Evolutionary conservation across 257 asterid genomes (phyloP).

Genomic region (Przewalskia tangutica): DNA sequence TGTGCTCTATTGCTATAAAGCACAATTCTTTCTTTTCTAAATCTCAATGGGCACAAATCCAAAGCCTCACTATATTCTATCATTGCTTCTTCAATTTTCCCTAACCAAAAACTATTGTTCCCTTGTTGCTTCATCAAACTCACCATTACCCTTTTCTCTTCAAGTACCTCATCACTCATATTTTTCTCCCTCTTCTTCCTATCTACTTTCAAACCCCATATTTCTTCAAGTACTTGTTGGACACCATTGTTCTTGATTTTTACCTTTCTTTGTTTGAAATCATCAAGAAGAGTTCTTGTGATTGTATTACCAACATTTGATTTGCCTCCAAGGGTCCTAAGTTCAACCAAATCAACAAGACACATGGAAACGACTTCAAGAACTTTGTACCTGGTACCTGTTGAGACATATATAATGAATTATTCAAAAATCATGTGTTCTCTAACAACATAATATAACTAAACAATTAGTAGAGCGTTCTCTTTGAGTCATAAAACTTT

Average conservation of each 20-base stretch:
- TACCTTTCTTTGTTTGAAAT: constrained; percentile 18
- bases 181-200: constrained; percentile 24
- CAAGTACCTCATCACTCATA: constrained; percentile 33
- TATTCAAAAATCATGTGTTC: neutral
- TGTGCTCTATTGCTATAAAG: constrained; percentile 58
- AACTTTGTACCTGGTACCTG: constrained; percentile 35
- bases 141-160: constrained; percentile 26
- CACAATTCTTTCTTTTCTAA: constrained; percentile 44
- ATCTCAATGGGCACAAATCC: constrained; percentile 46
- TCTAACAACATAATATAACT: neutral
- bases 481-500: neutral
- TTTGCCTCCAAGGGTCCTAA: constrained; percentile 41
- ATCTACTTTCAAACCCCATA: constrained; percentile 32
- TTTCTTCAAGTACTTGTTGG: constrained; percentile 25
- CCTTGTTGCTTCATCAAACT: constrained; percentile 45
- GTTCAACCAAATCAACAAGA: constrained; percentile 59
- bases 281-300: constrained; percentile 30
- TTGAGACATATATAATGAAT: neutral
- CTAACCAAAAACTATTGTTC: constrained; percentile 28
- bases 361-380: constrained; percentile 16
- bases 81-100: constrained; percentile 45
- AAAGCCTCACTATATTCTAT: constrained; percentile 45
- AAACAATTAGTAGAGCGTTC: neutral
- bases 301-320: constrained; percentile 48
- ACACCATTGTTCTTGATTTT: constrained; percentile 19